Base-by-base conservation (phyloP, 495 filamentous ascomycete genomes). In the Amphirosellinia nigrospora region DNA sequence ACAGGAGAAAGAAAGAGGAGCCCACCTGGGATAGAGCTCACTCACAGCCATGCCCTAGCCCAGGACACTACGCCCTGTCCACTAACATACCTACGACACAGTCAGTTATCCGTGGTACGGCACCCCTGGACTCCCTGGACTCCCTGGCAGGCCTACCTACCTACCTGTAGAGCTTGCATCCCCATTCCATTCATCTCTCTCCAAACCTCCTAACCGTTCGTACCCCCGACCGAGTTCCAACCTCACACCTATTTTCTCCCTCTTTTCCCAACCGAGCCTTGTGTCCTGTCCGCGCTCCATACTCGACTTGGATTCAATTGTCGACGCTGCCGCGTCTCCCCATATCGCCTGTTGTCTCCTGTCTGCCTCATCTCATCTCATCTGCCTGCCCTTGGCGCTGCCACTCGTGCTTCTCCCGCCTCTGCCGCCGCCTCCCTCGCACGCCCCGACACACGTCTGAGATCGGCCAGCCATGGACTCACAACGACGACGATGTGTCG, bases 401-500 rank as follows among this genome's bases (percentile, higher is more conserved):
- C 71, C 48, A 56, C 67, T 68, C 71, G 58, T 67, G 52, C 60
- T 66, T 71, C 70, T 55, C 70, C 71, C 66, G 48, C 59, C 73
- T 70, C 71, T 30, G 16, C 70, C 55, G 75, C 72, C 72, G 64
- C 72, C 68, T 70, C 66, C 55, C 72, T 64, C 72, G 41, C 70
- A 72, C 70, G 70, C 70, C 61, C 67, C 71, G 68, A 75, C 74
- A 65, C 80, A 13, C 59, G 50, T 64, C 52, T 58, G 55, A 68
- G 28, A 43, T 32, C 38, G 48, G 59, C 72, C 76, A 62, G 74
- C 68, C 64, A 86, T 86, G 84, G 83, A 86, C 73, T 78, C 81
- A 69, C 80, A 82, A 79, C 79, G 81, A 75, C 79, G 87, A 82
- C 79, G 86, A 87, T 76, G 85, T 87, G 75, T 86, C 86, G 78